These are phyloP conservation scores for Mycena alexandri DNA, from an alignment of 768 basidiomycete genomes.

Conservation along the genomic window DNA sequence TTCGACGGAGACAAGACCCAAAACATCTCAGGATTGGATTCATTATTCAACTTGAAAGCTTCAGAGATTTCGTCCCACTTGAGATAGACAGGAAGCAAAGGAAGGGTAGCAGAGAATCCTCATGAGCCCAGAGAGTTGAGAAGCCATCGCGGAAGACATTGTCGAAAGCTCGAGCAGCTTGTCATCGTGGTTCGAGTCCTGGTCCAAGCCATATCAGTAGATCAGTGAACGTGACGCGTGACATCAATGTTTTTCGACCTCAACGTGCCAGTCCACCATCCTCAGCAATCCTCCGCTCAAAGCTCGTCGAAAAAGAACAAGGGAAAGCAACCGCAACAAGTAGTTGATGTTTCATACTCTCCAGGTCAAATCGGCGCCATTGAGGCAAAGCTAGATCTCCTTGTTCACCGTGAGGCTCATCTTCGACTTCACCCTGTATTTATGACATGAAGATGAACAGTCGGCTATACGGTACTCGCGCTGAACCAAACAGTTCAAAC, in stretches of 20 bases:
- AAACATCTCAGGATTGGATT: no score
- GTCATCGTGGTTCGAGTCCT: background rate
- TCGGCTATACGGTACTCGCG: conserved; percentile 88
- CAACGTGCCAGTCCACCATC: conserved; percentile 66
- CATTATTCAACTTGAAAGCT: no score
- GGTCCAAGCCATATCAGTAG: background rate
- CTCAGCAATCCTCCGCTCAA: conserved; percentile 45
- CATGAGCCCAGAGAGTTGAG: no score
- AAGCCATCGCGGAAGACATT: no score
- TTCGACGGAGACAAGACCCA: no score
- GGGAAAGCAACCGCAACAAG: conserved; percentile 60
- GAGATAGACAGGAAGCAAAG: no score
- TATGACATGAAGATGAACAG: conserved; percentile 53
- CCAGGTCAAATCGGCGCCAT: conserved; percentile 68
- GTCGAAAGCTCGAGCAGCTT: no score
- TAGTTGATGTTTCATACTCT: conserved; percentile 56
- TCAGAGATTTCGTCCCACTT: no score
- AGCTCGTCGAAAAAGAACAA: conserved; percentile 67
- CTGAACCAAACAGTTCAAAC: conserved; percentile 81
- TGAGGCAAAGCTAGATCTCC: conserved; percentile 75
- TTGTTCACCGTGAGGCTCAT: conserved; percentile 74
- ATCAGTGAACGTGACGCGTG: background rate
- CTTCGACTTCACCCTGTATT: conserved; percentile 27
- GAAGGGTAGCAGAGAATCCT: no score
- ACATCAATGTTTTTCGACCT: conserved; percentile 62